These are phyloP conservation scores for Kwoniella mangroviensis DNA, from an alignment of 768 basidiomycete species.

Conservation along the genomic window DNA sequence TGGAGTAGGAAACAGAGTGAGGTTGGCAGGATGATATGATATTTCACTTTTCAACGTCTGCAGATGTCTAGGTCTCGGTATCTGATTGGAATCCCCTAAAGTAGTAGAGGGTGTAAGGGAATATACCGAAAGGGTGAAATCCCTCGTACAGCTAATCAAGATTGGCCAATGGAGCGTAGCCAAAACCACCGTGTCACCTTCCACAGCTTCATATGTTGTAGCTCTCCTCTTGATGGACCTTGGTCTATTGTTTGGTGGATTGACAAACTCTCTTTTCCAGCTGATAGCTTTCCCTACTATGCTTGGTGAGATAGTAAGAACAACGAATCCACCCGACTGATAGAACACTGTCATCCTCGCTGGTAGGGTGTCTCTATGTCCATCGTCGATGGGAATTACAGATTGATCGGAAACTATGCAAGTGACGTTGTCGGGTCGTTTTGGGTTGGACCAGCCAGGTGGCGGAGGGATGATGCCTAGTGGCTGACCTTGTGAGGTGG, in stretches of 20 bases:
- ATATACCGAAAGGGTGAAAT: slow-evolving; percentile 53
- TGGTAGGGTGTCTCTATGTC: slow-evolving; percentile 23
- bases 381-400: slow-evolving; percentile 33
- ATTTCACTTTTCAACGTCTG: slow-evolving; percentile 54
- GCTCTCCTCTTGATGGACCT: slow-evolving; percentile 30
- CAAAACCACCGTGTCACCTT: slow-evolving; percentile 51
- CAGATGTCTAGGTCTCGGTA: slow-evolving; percentile 34
- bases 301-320: slow-evolving; percentile 27
- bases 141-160: slow-evolving; percentile 47
- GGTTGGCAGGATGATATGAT: slow-evolving; percentile 54
- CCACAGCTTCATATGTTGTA: slow-evolving; percentile 25
- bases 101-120: slow-evolving; percentile 1
- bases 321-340: slow-evolving; percentile 54
- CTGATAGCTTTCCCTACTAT: slow-evolving; percentile 1
- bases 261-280: slow-evolving; percentile 45
- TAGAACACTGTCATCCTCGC: slow-evolving; percentile 53
- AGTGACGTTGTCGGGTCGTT: slow-evolving; percentile 54
- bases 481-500: slow-evolving; percentile 23
- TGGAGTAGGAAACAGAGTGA: slow-evolving; percentile 44
- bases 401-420: slow-evolving; percentile 50
- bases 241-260: slow-evolving; percentile 34
- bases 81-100: background rate
- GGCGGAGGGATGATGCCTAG: slow-evolving; percentile 57
- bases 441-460: slow-evolving; percentile 56
- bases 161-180: slow-evolving; percentile 44